Conservation (phyloP, 306 rosid species). For the Acacia acuminata region DNA sequence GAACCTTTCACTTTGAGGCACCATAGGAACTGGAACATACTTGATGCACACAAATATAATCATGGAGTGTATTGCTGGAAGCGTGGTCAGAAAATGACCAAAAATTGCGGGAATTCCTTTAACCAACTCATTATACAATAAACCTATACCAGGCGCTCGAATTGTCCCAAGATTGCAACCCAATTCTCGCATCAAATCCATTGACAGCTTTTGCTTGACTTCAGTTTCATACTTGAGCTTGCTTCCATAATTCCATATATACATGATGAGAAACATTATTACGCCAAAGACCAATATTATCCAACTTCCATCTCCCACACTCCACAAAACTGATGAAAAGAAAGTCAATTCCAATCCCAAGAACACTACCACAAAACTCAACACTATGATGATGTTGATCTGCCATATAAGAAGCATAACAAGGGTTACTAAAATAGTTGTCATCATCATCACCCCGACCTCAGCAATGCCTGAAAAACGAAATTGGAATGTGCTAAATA, state of each 20-base stretch:
- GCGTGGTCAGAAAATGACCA: constrained; percentile 90
- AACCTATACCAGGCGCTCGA: constrained; percentile 97
- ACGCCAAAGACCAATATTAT: constrained; percentile 84
- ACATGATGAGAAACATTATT: constrained; percentile 84
- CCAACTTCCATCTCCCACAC: constrained; percentile 99
- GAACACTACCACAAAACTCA: constrained; percentile 66
- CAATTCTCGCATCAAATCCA: constrained; percentile 86
- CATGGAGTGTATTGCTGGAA: constrained; percentile 74
- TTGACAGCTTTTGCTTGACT: constrained; percentile 88
- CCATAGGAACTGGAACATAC: constrained; percentile 88
- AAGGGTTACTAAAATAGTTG: constrained; percentile 86
- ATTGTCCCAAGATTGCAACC: constrained; percentile 94
- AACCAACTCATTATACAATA: constrained; percentile 92
- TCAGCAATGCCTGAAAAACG: constrained; percentile 87
- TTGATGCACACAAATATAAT: constrained; percentile 91
- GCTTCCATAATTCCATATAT: constrained; percentile 95
- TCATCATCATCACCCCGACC: constrained; percentile 98
- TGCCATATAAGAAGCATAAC: constrained; percentile 99
- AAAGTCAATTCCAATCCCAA: constrained; percentile 87
- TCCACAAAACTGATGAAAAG: constrained; percentile 88
- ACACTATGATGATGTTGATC: constrained; percentile 71
- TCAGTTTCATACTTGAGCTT: constrained; percentile 96
- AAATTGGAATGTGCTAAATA: constrained; percentile 24
- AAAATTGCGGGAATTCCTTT: constrained; percentile 96
- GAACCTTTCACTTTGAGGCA: constrained; percentile 97